Evolutionary conservation across 2,329 filamentous ascomycete genomes (phyloP), one percentile per base, ranked within the genome.

Genomic region (Fusarium sp.): DNA sequence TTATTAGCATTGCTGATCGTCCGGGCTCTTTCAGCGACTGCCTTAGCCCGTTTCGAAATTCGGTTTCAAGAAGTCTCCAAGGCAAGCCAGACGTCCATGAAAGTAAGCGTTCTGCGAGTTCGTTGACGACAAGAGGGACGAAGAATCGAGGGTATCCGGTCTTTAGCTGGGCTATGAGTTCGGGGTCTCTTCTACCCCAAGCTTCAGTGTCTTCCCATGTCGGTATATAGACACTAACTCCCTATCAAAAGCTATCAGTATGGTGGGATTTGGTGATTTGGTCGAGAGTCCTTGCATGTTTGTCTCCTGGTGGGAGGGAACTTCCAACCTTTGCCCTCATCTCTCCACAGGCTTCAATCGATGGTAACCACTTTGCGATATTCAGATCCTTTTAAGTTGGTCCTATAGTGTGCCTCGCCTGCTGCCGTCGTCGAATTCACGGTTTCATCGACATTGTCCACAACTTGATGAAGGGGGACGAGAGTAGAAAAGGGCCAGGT

Each of bases 141-240:
- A 75, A 78, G 61, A 80, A 80, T 59, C 79, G 68, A 24, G 79
- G 79, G 45, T 80, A 80, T 24, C 78, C 79, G 1, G 70, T 74
- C 36, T 79, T 69, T 14, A 81, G 62, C 30, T 73, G 68, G 4
- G 65, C 41, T 9, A 80, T 54, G 9, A 79, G 28, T 11, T 58
- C 41, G 2, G 73, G 74, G 4, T 81, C 73, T 32, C 73, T 63
- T 17, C 50, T 72, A 7, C 71, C 79, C 76, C 75, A 80, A 38
- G 66, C 75, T 13, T 74, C 39, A 0, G 74, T 75, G n/a, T 80
- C 74, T 68, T 66, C 62, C 79, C 78, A 81, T 36, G 65, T 75
- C 7, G 78, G 79, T n/a, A 81, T 76, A 17, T 76, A 81, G 14
- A 81, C 79, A 62, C 79, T 81, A 36, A 80, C 68, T 72, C 78